Conservation (phyloP, 805 yeast species). For the Candida gorgasii region DNA sequence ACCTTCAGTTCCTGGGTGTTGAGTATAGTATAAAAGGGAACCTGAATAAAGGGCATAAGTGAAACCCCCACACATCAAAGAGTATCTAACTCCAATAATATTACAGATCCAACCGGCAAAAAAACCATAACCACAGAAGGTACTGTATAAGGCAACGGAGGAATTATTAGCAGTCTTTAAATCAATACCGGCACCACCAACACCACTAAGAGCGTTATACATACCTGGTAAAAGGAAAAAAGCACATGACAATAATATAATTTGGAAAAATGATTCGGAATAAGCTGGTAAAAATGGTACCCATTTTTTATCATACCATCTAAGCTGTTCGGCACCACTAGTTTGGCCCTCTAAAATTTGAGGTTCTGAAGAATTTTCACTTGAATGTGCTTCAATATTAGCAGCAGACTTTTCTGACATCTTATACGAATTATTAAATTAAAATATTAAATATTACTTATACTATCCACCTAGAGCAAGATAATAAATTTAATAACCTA, state of each 20-base stretch:
- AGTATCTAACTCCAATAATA: slow-evolving; percentile 45
- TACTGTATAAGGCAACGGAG: slow-evolving; percentile 52
- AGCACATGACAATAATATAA: slow-evolving; percentile 47
- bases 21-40: slow-evolving; percentile 45
- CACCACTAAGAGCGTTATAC: slow-evolving; percentile 52
- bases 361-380: slow-evolving; percentile 12
- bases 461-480: background rate
- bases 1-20: slow-evolving; percentile 46
- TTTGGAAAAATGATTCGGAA: slow-evolving; percentile 42
- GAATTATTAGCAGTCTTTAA: slow-evolving; percentile 47
- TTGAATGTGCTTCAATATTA: slow-evolving; percentile 13
- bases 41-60: slow-evolving; percentile 58
- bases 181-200: slow-evolving; percentile 49
- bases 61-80: slow-evolving; percentile 52
- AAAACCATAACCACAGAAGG: slow-evolving; percentile 59
- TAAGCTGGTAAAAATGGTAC: slow-evolving; percentile 33
- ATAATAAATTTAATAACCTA: background rate
- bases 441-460: background rate
- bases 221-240: slow-evolving; percentile 54
- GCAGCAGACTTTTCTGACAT: slow-evolving; percentile 13
- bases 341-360: slow-evolving; percentile 23
- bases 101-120: slow-evolving; percentile 58
- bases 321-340: slow-evolving; percentile 34
- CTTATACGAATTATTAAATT: no score
- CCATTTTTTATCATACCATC: slow-evolving; percentile 40